These are phyloP conservation scores for Ophiobolus disseminans DNA, from an alignment of 2,329 filamentous ascomycete species.

Conservation along the genomic window DNA sequence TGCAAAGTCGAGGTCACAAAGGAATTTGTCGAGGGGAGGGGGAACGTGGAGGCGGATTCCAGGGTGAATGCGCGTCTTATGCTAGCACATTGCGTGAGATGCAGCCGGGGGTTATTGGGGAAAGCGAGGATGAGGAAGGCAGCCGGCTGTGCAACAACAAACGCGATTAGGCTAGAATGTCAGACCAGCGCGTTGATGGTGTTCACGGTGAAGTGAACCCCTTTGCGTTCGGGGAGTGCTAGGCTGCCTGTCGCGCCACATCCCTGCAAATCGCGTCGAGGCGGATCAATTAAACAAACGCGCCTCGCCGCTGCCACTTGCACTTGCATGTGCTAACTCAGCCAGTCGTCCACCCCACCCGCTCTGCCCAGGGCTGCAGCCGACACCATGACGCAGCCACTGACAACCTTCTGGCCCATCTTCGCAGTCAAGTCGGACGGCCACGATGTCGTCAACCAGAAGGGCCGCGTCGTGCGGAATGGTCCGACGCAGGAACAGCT, in stretches of 20 bases:
- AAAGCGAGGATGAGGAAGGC: no score
- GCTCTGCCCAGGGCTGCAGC: slow-evolving; percentile 1
- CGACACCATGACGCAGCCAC: slow-evolving; percentile 40
- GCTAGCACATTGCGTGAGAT: no score
- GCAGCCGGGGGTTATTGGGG: no score
- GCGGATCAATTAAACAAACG: slow-evolving; percentile 5
- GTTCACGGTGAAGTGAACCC: slow-evolving; percentile 10
- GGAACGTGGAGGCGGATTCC: not conserved
- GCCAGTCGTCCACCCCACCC: not conserved
- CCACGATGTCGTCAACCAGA: slow-evolving; percentile 58
- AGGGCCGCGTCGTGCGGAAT: slow-evolving; percentile 58
- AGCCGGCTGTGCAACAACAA: no score
- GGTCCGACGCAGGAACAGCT: slow-evolving; percentile 60
- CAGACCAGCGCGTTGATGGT: slow-evolving; percentile 2
- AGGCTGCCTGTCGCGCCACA: not conserved
- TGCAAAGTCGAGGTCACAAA: not conserved
- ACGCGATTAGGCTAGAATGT: not conserved
- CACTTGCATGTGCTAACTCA: not conserved
- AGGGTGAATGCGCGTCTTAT: no score
- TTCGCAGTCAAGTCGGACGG: slow-evolving; percentile 59
- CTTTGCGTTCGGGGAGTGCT: not conserved
- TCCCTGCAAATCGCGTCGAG: not conserved
- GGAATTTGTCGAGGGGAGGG: not conserved
- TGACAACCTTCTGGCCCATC: slow-evolving; percentile 57
- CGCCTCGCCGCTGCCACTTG: not conserved